phyloP scores from a whole-genome alignment of 2,329 filamentous ascomycete species.

The Chrysosporium keratinophilum region DNA sequence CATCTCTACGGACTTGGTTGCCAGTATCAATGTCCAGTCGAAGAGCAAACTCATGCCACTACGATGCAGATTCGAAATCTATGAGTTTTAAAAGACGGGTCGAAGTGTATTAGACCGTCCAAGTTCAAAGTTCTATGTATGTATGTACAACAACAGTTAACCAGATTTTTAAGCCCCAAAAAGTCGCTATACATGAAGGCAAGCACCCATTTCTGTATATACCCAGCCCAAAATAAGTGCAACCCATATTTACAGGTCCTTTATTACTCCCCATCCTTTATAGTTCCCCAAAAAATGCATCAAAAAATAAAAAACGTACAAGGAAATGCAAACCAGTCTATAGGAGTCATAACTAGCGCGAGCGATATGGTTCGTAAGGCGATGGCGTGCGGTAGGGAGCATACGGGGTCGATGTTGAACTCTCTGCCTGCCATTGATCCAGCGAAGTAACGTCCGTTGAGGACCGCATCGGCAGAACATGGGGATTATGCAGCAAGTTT shows the following conservation, averaged over 20 bases:
- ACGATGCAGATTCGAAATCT: neutral
- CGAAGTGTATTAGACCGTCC: neutral
- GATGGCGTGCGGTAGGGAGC: constrained; percentile 12
- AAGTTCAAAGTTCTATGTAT: neutral
- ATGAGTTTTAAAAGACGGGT: neutral
- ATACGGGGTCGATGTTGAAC: neutral
- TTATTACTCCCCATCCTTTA: neutral
- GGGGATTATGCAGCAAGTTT: constrained; percentile 29
- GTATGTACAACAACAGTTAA: neutral
- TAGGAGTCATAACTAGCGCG: constrained; percentile 1
- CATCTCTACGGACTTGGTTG: neutral
- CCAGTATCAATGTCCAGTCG: too few species aligned
- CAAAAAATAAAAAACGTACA: constrained; percentile 1
- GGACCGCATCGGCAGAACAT: constrained; percentile 21
- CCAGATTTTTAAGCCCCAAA: neutral
- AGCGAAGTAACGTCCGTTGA: constrained; percentile 19
- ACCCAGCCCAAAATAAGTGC: neutral
- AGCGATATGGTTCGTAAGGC: constrained; percentile 16
- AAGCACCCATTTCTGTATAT: constrained; percentile 5
- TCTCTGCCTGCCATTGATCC: constrained; percentile 27
- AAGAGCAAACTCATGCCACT: too few species aligned
- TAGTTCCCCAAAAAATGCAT: constrained; percentile 9
- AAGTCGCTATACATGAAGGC: constrained; percentile 1
- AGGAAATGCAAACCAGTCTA: neutral
- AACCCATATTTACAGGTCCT: neutral